Evolutionary conservation across 495 filamentous ascomycete species (phyloP).

Genomic region (Tuber brumale): DNA sequence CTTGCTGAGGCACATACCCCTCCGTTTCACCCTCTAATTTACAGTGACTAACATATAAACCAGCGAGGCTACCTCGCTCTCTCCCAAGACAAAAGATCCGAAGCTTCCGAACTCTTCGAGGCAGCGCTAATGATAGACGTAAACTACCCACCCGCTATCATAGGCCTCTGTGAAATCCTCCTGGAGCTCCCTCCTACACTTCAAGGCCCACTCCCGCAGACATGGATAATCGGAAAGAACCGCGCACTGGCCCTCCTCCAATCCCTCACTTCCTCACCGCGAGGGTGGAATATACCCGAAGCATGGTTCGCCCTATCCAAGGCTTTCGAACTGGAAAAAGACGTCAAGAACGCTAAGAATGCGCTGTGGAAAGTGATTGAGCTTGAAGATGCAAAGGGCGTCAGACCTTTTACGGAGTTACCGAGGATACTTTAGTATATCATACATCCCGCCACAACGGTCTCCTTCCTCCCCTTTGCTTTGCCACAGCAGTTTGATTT

Average conservation of each 20-base stretch:
- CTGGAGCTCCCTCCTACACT: slow-evolving; percentile 44
- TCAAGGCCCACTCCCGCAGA: slow-evolving; percentile 6
- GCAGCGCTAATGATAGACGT: slow-evolving; percentile 64
- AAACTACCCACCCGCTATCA: slow-evolving; percentile 72
- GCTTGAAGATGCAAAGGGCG: slow-evolving; percentile 59
- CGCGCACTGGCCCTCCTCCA: slow-evolving; percentile 76
- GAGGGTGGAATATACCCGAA: slow-evolving; percentile 86
- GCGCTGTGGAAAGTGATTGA: slow-evolving; percentile 73
- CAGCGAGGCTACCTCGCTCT: slow-evolving; percentile 62
- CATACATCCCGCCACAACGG: neutral
- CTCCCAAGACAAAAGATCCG: slow-evolving; percentile 58
- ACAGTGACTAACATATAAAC: slow-evolving; percentile 1
- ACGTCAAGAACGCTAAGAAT: slow-evolving; percentile 73
- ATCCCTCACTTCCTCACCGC: slow-evolving; percentile 73
- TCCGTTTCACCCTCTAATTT: neutral
- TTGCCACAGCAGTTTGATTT: neutral
- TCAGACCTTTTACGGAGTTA: slow-evolving; percentile 44
- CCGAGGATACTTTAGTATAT: slow-evolving; percentile 19
- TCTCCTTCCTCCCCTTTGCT: neutral
- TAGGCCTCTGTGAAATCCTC: slow-evolving; percentile 74
- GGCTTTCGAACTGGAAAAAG: slow-evolving; percentile 74
- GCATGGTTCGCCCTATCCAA: slow-evolving; percentile 85
- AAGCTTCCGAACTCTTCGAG: slow-evolving; percentile 69
- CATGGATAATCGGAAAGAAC: slow-evolving; percentile 54
- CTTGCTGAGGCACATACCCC: slow-evolving; percentile 19